Conservation (phyloP, 176 grass and related monocot species). For the Phyllostachys edulis region DNA sequence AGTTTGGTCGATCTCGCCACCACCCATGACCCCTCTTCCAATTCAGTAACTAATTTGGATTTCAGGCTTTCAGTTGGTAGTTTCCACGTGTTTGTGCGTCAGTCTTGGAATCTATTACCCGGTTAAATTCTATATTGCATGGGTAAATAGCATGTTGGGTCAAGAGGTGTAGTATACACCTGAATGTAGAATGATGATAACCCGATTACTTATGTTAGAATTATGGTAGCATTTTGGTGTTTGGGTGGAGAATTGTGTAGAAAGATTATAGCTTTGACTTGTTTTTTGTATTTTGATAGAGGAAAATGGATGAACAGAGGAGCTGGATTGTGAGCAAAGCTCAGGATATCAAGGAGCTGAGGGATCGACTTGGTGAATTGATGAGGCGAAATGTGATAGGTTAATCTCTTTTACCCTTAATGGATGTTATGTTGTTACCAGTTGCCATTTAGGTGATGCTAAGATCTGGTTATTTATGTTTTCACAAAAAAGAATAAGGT, state of each 20-base stretch:
- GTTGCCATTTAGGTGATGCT: slow-evolving; percentile 4
- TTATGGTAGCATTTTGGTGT: neutral
- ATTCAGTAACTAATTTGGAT: no score
- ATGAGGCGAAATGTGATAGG: slow-evolving; percentile 53
- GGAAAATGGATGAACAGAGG: slow-evolving; percentile 65
- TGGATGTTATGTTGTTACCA: neutral
- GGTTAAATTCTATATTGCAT: neutral
- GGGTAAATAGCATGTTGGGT: neutral
- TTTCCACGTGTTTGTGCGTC: neutral
- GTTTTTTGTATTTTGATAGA: slow-evolving; percentile 40
- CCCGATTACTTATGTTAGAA: neutral
- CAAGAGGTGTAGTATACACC: neutral
- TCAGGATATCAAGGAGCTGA: slow-evolving; percentile 68
- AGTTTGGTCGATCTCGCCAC: slow-evolving; percentile 39
- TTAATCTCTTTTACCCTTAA: slow-evolving; percentile 18
- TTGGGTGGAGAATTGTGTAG: slow-evolving; percentile 4
- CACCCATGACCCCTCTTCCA: no score
- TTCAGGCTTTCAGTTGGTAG: no score
- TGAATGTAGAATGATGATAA: neutral
- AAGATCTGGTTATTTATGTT: slow-evolving; percentile 20
- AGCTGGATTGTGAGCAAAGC: slow-evolving; percentile 66
- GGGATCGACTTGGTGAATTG: slow-evolving; percentile 46
- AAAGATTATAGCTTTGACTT: neutral
- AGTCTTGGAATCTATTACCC: neutral
- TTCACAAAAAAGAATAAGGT: slow-evolving; percentile 67